Evolutionary conservation across 306 rosid species (phyloP).

Genomic region (Clitoria ternatea): DNA sequence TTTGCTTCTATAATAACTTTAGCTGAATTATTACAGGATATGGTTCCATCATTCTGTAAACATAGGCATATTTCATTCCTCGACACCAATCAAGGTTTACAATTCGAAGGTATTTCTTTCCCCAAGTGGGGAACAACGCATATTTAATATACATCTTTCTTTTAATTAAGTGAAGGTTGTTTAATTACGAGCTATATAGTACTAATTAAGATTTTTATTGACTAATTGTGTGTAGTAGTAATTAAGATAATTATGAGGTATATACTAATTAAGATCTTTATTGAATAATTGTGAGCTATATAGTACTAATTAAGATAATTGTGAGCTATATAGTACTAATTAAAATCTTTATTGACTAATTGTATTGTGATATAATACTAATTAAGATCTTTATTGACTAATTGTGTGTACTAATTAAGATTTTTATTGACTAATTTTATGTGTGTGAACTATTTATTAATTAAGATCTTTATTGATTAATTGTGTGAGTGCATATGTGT

Average conservation of each 20-base stretch:
- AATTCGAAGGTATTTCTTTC: constrained; percentile 10
- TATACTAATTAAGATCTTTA: too few species aligned
- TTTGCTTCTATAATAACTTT: constrained; percentile 13
- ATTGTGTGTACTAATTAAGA: too few species aligned
- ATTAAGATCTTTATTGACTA: background rate
- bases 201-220: too few species aligned
- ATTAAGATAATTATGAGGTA: background rate
- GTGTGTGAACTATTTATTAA: too few species aligned
- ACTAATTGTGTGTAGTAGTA: too few species aligned
- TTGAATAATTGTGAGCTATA: background rate
- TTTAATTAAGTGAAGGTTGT: background rate
- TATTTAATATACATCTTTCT: background rate
- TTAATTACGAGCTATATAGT: background rate
- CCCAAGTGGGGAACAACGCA: background rate
- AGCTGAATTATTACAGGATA: constrained; percentile 33
- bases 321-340: too few species aligned
- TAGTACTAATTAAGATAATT: too few species aligned
- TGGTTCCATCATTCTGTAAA: constrained; percentile 50
- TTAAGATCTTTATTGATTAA: background rate
- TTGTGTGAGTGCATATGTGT: too few species aligned
- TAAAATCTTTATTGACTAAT: background rate
- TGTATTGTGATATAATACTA: background rate
- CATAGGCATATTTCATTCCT: constrained; percentile 24
- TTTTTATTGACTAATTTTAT: background rate
- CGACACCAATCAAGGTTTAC: constrained; percentile 2